Evolutionary conservation across 2,329 filamentous ascomycete species (phyloP), one percentile per base, ranked within the genome.

Genomic region (Elsinoe australis): DNA sequence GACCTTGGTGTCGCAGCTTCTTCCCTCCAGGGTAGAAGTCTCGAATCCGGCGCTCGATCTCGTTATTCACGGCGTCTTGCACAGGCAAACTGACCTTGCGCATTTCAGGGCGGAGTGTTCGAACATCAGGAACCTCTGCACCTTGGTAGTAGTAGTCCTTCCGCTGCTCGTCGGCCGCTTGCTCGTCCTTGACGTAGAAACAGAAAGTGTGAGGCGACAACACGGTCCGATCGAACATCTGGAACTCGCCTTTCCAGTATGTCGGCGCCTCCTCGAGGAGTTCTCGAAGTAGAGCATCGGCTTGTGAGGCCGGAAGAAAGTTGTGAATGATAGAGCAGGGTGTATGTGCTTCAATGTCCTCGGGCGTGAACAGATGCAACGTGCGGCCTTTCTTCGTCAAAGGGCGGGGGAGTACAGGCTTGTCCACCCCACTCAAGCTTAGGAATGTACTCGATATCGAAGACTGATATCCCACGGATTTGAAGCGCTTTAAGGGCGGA

Each of bases 261-360:
- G 82, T 78, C 17, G 76, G 69, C 1, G 84, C 75, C 65, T 95
- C 87, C 1, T 74, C 67, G 1, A 95, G 67, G 29, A 96, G 73
- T 62, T 96, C 89, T 24, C 66, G 63, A 1, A 96, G 71, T 9
- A 98, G 71, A 1, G 74, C 72, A 54, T 87, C 83, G 31, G 92
- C 90, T 51, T 85, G 73, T 1, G 81, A 71, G 0, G 72, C 22
- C 0, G 87, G 80, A 0, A 98, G 71, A 57, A 96, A 95, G 59
- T 95, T 92, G 65, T 94, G 88, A 49, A 95, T 80, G 55, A 96
- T 85, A 8, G 86, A 89, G 66, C 89, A 95, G 1, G 92, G 88
- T 0, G 90, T 95, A 60, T 94, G 78, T 18, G 78, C 74, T 41
- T 86, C 83, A 36, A 96, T 79, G 57, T 95, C 88, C 31, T 79